Evolutionary conservation across 768 basidiomycete genomes (phyloP).

Genomic region (Boletus fagicola): DNA sequence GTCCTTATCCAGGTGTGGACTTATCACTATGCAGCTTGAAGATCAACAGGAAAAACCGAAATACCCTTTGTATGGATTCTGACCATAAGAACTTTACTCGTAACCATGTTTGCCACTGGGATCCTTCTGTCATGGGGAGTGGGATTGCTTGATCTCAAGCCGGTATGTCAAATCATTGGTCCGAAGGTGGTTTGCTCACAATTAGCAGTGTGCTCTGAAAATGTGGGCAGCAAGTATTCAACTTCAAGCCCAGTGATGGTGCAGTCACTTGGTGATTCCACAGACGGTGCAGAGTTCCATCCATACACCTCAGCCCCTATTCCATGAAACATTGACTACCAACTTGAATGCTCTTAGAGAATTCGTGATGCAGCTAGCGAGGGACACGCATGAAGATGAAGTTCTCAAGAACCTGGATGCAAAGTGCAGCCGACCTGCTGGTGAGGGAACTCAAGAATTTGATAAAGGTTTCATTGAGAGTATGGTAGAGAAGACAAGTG

Average conservation of each 20-base stretch:
- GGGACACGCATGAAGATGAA: no score
- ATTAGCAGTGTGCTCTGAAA: neutral
- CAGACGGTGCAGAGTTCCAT: no score
- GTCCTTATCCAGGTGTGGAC: neutral
- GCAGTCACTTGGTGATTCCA: no score
- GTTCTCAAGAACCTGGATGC: no score
- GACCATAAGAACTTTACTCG: neutral
- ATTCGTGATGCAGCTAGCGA: neutral
- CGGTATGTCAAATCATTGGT: neutral
- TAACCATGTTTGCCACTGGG: no score
- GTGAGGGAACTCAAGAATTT: no score
- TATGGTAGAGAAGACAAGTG: no score
- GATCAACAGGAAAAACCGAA: no score
- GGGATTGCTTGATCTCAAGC: neutral
- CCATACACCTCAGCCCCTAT: neutral
- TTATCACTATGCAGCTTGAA: neutral
- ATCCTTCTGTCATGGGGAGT: neutral
- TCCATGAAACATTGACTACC: neutral
- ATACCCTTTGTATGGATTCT: neutral
- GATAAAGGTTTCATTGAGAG: no score
- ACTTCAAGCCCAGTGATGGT: neutral
- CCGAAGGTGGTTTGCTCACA: neutral
- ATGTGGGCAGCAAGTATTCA: neutral
- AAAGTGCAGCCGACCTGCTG: no score
- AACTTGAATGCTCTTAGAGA: neutral